phyloP scores from a whole-genome alignment of 1,284 basidiomycete genomes.

The Moesziomyces antarcticus region DNA sequence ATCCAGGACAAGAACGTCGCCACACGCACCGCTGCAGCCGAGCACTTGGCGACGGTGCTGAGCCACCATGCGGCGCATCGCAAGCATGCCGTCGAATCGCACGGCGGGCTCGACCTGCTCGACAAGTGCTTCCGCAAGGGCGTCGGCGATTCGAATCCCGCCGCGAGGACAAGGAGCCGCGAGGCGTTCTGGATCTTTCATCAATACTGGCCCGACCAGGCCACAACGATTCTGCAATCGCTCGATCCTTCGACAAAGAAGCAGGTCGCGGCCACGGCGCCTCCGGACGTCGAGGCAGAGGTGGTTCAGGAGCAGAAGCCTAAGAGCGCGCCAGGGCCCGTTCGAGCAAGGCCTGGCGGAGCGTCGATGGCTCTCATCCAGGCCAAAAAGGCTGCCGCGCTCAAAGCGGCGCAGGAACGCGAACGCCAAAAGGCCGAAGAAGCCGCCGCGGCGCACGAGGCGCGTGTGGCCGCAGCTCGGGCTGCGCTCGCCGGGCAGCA shows the following conservation, averaged over 20 bases:
- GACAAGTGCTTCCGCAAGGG: constrained; percentile 80
- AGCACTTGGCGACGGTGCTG: constrained; percentile 66
- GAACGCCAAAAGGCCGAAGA: constrained; percentile 48
- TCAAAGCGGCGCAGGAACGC: constrained; percentile 45
- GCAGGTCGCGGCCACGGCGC: constrained; percentile 79
- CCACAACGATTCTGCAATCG: constrained; percentile 74
- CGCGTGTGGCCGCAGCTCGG: constrained; percentile 26
- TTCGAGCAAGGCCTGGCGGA: constrained; percentile 34
- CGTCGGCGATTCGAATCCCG: constrained; percentile 81
- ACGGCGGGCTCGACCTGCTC: constrained; percentile 71
- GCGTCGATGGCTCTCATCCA: constrained; percentile 60
- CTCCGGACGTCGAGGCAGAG: constrained; percentile 24
- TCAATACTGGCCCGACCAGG: constrained; percentile 79
- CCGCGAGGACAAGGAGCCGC: constrained; percentile 80
- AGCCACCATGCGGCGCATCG: constrained; percentile 60
- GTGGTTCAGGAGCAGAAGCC: constrained; percentile 30
- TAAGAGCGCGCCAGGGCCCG: constrained; percentile 20
- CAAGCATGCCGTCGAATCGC: constrained; percentile 64
- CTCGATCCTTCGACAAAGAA: constrained; percentile 80
- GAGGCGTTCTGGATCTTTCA: constrained; percentile 84
- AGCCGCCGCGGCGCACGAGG: constrained; percentile 46
- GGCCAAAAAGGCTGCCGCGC: constrained; percentile 61
- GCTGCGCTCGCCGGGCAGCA: constrained; percentile 19
- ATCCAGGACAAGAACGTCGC: constrained; percentile 88
- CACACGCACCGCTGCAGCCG: constrained; percentile 76